These are phyloP conservation scores for Auriculariales sp. DNA, from an alignment of 768 basidiomycete genomes.

Conservation along the genomic window DNA sequence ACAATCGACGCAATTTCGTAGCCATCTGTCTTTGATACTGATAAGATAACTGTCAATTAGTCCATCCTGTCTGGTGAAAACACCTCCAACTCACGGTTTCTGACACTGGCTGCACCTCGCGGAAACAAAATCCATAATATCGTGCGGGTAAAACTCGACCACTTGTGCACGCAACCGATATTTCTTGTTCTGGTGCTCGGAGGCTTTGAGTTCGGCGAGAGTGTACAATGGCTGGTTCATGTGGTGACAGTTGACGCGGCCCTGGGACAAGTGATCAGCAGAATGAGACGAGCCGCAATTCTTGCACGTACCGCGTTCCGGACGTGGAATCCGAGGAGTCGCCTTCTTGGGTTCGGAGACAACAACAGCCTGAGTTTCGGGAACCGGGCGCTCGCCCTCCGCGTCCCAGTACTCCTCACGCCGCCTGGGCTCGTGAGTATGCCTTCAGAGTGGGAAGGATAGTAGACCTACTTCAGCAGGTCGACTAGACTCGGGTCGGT, in stretches of 20 bases:
- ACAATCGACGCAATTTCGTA: slow-evolving; percentile 34
- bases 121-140: slow-evolving; percentile 31
- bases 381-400: not conserved
- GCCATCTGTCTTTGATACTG: slow-evolving; percentile 25
- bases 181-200: not conserved
- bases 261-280: not conserved
- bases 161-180: slow-evolving; percentile 6
- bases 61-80: not conserved
- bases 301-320: too few species aligned
- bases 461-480: not conserved
- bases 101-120: slow-evolving; percentile 40
- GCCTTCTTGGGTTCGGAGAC: too few species aligned
- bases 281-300: too few species aligned
- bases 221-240: not conserved
- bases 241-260: not conserved
- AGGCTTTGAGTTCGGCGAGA: not conserved
- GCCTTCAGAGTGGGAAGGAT: not conserved
- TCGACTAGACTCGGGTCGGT: not conserved
- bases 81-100: slow-evolving; percentile 30
- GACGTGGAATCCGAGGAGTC: too few species aligned
- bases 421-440: not conserved
- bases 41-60: not conserved
- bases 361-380: too few species aligned
- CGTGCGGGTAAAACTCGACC: slow-evolving; percentile 40
- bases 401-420: not conserved